Evolutionary conservation across 352 stramenopile species (phyloP).

Genomic region (Phytophthora citrophthora): DNA sequence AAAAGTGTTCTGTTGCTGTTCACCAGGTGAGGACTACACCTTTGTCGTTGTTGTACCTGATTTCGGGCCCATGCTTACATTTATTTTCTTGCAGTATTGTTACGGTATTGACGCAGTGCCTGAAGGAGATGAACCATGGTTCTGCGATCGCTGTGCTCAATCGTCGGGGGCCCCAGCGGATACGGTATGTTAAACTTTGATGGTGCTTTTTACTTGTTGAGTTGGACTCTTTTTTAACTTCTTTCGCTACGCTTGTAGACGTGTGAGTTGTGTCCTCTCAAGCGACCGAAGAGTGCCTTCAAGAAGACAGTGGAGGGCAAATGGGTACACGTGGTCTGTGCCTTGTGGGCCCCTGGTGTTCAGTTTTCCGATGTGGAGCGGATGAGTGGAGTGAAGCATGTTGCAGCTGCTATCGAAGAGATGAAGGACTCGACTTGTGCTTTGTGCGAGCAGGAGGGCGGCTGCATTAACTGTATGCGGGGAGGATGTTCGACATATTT

Average conservation of each 20-base stretch:
- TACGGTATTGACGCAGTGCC: slow-evolving; percentile 86
- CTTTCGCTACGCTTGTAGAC: slow-evolving; percentile 38
- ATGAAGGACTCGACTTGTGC: slow-evolving; percentile 66
- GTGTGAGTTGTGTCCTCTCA: slow-evolving; percentile 82
- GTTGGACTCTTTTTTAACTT: background rate
- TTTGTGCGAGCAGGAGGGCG: slow-evolving; percentile 70
- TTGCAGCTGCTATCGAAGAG: slow-evolving; percentile 67
- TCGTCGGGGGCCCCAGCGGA: slow-evolving; percentile 45
- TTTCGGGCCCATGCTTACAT: background rate
- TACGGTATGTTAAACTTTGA: slow-evolving; percentile 41
- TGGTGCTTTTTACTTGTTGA: background rate
- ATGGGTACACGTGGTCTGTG: slow-evolving; percentile 89
- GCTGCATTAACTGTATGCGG: slow-evolving; percentile 89
- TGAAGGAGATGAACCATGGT: slow-evolving; percentile 85
- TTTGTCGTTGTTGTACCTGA: background rate
- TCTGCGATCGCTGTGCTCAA: slow-evolving; percentile 82
- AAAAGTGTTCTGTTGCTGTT: slow-evolving; percentile 84
- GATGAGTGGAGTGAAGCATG: slow-evolving; percentile 85
- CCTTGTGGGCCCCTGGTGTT: slow-evolving; percentile 85
- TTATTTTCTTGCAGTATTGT: slow-evolving; percentile 69
- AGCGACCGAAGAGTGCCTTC: slow-evolving; percentile 72
- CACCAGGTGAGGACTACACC: slow-evolving; percentile 63
- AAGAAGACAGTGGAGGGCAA: slow-evolving; percentile 84
- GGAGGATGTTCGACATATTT: slow-evolving; percentile 72
- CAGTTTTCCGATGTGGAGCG: slow-evolving; percentile 87